phyloP scores from a whole-genome alignment of 495 filamentous ascomycete species.

The Aspergillus wentii region DNA sequence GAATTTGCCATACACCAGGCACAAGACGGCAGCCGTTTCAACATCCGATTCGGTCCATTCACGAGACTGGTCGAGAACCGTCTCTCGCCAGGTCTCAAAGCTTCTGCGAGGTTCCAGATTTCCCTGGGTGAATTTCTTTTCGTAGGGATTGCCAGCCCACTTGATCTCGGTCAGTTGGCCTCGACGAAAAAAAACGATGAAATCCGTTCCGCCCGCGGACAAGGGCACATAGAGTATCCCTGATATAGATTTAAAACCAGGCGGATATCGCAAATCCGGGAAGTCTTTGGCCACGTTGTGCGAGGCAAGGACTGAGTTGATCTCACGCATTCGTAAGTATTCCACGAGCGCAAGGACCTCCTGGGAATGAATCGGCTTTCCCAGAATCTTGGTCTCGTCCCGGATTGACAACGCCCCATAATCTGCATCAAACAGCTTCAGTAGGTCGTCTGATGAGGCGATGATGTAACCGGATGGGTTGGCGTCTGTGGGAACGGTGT shows the following conservation, averaged over 20 bases:
- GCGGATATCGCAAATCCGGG: constrained; percentile 73
- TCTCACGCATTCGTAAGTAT: constrained; percentile 71
- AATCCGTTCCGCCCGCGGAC: constrained; percentile 71
- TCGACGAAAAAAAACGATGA: constrained; percentile 88
- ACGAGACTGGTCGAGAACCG: constrained; percentile 29
- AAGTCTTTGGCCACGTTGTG: constrained; percentile 78
- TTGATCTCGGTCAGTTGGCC: constrained; percentile 75
- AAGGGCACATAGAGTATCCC: constrained; percentile 82
- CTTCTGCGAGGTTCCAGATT: constrained; percentile 31
- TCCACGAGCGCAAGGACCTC: constrained; percentile 84
- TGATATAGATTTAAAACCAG: constrained; percentile 75
- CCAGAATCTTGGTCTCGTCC: constrained; percentile 84
- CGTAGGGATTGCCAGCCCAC: constrained; percentile 94
- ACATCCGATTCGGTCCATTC: constrained; percentile 53
- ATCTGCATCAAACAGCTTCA: constrained; percentile 84
- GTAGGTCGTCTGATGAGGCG: constrained; percentile 80
- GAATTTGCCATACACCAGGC: constrained; percentile 86
- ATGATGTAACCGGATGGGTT: constrained; percentile 92
- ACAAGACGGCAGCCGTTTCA: constrained; percentile 85
- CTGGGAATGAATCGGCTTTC: constrained; percentile 68
- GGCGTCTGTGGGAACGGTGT: constrained; percentile 62
- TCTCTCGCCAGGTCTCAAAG: constrained; percentile 32
- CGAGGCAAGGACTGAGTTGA: constrained; percentile 73
- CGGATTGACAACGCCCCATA: constrained; percentile 82
- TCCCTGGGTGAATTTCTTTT: constrained; percentile 48